A percentile compares a stretch with the other conserved stretches of the same genome.
phyloP scores from a whole-genome alignment of 768 basidiomycete species.

The Hygrophorus pudorinus region DNA sequence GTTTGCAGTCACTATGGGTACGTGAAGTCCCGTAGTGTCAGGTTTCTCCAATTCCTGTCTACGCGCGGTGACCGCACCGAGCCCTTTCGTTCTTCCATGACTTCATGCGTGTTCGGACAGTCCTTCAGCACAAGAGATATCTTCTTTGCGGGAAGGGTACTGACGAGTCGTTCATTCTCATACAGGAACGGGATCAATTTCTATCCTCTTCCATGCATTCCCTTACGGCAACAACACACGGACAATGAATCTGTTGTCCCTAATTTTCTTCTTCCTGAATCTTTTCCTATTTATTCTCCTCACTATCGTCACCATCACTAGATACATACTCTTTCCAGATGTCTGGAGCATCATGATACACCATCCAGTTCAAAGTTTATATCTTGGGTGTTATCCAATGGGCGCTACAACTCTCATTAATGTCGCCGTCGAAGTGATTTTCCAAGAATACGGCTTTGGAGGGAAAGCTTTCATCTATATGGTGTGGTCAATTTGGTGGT shows the following conservation, averaged over 20 bases:
- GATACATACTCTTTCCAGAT: constrained; percentile 29
- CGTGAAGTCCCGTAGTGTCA: too few relatives aligned
- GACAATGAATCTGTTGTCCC: constrained; percentile 26
- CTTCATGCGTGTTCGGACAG: too few relatives aligned
- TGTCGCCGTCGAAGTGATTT: constrained; percentile 36
- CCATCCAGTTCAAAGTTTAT: constrained; percentile 38
- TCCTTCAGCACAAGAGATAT: too few relatives aligned
- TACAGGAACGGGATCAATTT: constrained; percentile 48
- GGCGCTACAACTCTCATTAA: constrained; percentile 49
- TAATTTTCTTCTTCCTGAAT: constrained; percentile 52
- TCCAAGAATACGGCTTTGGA: constrained; percentile 35
- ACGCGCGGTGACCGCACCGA: too few relatives aligned
- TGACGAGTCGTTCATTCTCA: constrained; percentile 33
- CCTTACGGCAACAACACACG: constrained; percentile 33
- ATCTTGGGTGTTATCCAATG: constrained; percentile 44
- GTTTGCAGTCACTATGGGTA: too few relatives aligned
- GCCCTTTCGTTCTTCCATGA: too few relatives aligned
- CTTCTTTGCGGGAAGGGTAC: too few relatives aligned
- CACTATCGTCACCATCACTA: constrained; percentile 36
- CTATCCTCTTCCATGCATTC: constrained; percentile 35
- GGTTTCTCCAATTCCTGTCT: too few relatives aligned
- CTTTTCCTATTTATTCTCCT: constrained; percentile 44
- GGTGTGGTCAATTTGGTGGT: constrained; percentile 64
- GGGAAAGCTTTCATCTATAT: constrained; percentile 42
- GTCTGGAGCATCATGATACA: constrained; percentile 33